These are phyloP conservation scores for Hypholoma fasciculare DNA, from an alignment of 768 basidiomycete genomes.

Conservation along the genomic window DNA sequence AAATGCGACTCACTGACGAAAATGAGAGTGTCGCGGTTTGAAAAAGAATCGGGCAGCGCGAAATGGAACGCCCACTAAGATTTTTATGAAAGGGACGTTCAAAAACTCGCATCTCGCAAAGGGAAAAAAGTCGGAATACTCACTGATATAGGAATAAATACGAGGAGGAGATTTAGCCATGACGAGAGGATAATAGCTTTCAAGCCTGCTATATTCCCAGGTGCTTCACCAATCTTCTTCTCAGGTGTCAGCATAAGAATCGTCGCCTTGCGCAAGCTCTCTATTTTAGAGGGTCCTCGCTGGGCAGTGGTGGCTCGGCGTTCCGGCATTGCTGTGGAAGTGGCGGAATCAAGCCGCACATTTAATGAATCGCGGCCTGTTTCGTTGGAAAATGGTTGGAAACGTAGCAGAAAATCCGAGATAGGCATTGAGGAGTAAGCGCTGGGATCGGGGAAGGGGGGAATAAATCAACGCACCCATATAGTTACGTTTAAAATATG, in stretches of 20 bases:
- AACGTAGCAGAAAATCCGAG: no score
- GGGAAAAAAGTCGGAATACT: slow-evolving; percentile 13
- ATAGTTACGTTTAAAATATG: no score
- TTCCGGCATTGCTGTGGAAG: background rate
- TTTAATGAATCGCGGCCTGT: no score
- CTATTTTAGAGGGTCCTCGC: no score
- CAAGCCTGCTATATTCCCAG: slow-evolving; percentile 45
- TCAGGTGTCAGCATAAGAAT: slow-evolving; percentile 33
- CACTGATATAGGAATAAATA: slow-evolving; percentile 74
- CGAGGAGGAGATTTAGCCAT: slow-evolving; percentile 68
- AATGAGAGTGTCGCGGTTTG: slow-evolving; percentile 55
- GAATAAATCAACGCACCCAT: no score
- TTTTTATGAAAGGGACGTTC: background rate
- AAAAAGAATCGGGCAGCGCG: slow-evolving; percentile 35
- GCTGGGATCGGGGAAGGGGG: no score
- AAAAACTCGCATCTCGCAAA: background rate
- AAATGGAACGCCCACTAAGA: slow-evolving; percentile 75
- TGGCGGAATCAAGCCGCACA: background rate
- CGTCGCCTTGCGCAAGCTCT: slow-evolving; percentile 8
- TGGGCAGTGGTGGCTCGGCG: background rate
- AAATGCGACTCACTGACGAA: slow-evolving; percentile 63
- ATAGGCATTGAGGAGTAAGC: no score
- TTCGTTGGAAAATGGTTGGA: no score
- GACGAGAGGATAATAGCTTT: slow-evolving; percentile 55
- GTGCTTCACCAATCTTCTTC: slow-evolving; percentile 42